Evolutionary conservation across 371 early-diverging fungal species (phyloP).

Genomic region (Nematocida sp.): DNA sequence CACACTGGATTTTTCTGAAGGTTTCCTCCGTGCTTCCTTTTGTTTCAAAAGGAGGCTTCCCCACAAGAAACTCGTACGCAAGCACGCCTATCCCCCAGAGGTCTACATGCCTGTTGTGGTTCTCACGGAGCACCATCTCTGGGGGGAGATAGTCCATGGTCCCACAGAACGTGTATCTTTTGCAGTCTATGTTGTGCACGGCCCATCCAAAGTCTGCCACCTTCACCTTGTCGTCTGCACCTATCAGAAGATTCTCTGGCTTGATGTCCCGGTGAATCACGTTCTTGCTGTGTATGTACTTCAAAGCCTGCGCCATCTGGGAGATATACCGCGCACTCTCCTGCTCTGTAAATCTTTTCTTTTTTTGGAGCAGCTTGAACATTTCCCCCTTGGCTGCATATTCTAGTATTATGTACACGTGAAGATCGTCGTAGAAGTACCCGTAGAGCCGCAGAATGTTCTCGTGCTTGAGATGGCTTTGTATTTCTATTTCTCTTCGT

Average conservation of each 20-base stretch:
- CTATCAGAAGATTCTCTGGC: slow-evolving; percentile 86
- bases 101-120: slow-evolving; percentile 78
- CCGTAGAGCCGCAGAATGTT: slow-evolving; percentile 85
- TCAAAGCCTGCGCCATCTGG: slow-evolving; percentile 76
- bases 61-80: slow-evolving; percentile 84
- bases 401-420: slow-evolving; percentile 85
- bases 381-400: slow-evolving; percentile 86
- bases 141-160: slow-evolving; percentile 81
- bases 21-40: slow-evolving; percentile 68
- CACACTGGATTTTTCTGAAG: slow-evolving; percentile 73
- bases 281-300: slow-evolving; percentile 79
- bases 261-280: slow-evolving; percentile 92
- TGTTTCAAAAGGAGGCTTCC: slow-evolving; percentile 87
- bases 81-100: slow-evolving; percentile 95
- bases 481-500: slow-evolving; percentile 89
- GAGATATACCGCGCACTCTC: slow-evolving; percentile 74
- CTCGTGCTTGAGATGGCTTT: slow-evolving; percentile 78
- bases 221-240: slow-evolving; percentile 74
- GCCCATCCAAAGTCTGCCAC: slow-evolving; percentile 98
- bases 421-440: slow-evolving; percentile 84
- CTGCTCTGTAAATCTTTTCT: slow-evolving; percentile 71
- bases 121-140: slow-evolving; percentile 80
- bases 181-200: slow-evolving; percentile 79
- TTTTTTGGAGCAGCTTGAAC: slow-evolving; percentile 71
- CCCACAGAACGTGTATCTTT: slow-evolving; percentile 77